phyloP scores from a whole-genome alignment of 495 filamentous ascomycete species.

The Penicillium dipodomyicola region DNA sequence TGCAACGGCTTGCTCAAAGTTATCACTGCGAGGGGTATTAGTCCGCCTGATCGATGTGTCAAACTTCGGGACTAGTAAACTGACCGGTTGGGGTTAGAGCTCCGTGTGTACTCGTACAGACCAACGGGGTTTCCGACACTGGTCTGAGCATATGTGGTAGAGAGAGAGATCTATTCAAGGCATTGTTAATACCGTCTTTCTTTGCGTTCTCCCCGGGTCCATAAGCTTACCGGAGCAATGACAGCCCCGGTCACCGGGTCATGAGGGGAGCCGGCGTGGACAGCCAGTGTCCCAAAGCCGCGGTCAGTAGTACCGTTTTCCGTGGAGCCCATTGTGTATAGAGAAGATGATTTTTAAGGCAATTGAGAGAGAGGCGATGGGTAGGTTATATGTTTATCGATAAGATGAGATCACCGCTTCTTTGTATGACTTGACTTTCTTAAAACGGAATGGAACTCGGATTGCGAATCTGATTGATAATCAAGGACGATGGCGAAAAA shows the following conservation, averaged over 20 bases:
- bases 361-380: constrained; percentile 1
- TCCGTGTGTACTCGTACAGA: constrained; percentile 84
- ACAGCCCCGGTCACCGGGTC: constrained; percentile 92
- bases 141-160: constrained; percentile 88
- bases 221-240: constrained; percentile 68
- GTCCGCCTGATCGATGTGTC: not conserved
- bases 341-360: constrained; percentile 14
- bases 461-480: constrained; percentile 15
- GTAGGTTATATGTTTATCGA: constrained; percentile 16
- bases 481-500: constrained; percentile 9
- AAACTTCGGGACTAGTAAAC: constrained; percentile 3
- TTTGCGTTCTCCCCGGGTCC: not conserved
- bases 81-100: constrained; percentile 85
- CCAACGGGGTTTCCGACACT: constrained; percentile 83
- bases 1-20: constrained; percentile 90
- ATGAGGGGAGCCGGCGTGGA: constrained; percentile 87
- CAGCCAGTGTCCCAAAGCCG: constrained; percentile 86
- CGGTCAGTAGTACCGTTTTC: constrained; percentile 43
- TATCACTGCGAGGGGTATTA: constrained; percentile 50
- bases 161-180: constrained; percentile 74
- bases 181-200: not conserved
- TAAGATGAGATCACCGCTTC: constrained; percentile 24
- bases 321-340: constrained; percentile 27
- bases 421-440: constrained; percentile 8
- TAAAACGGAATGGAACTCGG: not conserved